phyloP scores from a whole-genome alignment of 2,329 filamentous ascomycete genomes.

The Teratosphaeria destructans region DNA sequence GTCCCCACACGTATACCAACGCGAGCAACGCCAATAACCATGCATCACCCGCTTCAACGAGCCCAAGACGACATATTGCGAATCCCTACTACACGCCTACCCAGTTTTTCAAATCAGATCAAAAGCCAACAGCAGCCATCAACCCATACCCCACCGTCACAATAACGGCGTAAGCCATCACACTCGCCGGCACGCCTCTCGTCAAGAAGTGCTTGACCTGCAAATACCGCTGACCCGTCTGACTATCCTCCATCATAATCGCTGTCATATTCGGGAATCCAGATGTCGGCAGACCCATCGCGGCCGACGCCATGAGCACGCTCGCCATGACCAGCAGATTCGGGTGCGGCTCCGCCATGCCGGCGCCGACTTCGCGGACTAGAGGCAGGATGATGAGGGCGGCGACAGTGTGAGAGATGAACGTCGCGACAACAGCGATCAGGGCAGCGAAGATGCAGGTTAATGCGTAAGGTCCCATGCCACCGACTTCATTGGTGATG shows the following conservation, averaged over 20 bases:
- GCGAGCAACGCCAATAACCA: too few species aligned
- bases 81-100: too few species aligned
- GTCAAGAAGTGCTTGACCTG: constrained; percentile 91
- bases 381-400: constrained; percentile 89
- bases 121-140: constrained; percentile 64
- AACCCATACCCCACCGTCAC: constrained; percentile 83
- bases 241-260: constrained; percentile 96
- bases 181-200: constrained; percentile 76
- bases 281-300: constrained; percentile 90
- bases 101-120: neutral
- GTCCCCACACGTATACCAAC: too few species aligned
- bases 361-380: constrained; percentile 72
- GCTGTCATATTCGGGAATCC: constrained; percentile 99
- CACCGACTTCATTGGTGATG: constrained; percentile 65
- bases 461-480: constrained; percentile 74
- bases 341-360: constrained; percentile 82
- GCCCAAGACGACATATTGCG: too few species aligned
- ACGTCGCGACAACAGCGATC: constrained; percentile 88
- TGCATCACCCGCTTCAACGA: too few species aligned
- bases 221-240: constrained; percentile 83
- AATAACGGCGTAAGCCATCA: constrained; percentile 72
- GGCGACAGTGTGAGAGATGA: constrained; percentile 95
- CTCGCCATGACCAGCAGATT: constrained; percentile 92
- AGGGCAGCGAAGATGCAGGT: constrained; percentile 74
- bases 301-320: constrained; percentile 94